phyloP scores from a whole-genome alignment of 352 stramenopile species.

The Pythium sp. region DNA sequence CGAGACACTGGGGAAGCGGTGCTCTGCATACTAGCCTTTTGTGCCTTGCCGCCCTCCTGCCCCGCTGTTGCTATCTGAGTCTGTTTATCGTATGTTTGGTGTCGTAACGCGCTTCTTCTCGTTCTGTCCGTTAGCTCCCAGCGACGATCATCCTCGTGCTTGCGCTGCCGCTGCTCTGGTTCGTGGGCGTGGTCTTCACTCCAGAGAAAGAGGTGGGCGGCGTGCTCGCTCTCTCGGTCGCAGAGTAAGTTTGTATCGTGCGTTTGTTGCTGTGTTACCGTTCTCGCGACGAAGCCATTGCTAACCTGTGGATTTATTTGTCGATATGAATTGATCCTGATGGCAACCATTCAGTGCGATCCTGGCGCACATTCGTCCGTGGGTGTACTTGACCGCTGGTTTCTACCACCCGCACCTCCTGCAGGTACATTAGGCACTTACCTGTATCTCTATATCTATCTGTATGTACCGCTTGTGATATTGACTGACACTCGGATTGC shows the following conservation, averaged over 20 bases:
- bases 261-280: neutral
- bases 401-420: conserved; percentile 84
- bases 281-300: neutral
- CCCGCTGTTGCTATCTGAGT: neutral
- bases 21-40: no score
- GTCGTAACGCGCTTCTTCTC: neutral
- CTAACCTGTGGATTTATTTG: neutral
- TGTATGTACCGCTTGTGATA: neutral
- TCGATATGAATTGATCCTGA: neutral
- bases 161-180: conserved; percentile 62
- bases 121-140: conserved; percentile 41
- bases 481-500: conserved; percentile 3
- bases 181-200: conserved; percentile 72
- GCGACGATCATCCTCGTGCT: conserved; percentile 65
- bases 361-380: conserved; percentile 80
- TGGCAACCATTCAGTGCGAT: conserved; percentile 50
- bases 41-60: no score
- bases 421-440: conserved; percentile 33
- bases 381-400: conserved; percentile 80
- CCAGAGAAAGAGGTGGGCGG: conserved; percentile 59
- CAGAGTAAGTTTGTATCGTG: conserved; percentile 44
- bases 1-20: neutral
- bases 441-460: neutral
- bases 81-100: neutral
- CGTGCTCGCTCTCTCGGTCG: conserved; percentile 77